Base-by-base conservation (phyloP, 2,329 filamentous ascomycete species). In the Ophiostoma ulmi region DNA sequence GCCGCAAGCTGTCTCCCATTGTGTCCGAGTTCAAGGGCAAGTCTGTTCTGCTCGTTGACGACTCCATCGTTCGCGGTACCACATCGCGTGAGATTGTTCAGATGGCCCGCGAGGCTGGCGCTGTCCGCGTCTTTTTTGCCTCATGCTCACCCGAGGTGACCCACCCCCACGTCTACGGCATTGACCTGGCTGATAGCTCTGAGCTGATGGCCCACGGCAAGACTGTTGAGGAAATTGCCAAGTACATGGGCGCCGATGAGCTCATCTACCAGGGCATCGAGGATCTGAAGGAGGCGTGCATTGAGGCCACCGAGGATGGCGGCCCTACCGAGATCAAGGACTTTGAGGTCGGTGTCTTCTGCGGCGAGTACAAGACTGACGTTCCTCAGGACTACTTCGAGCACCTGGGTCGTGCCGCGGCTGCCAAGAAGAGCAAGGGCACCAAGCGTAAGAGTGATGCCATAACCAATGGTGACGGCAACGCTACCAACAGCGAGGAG, bases 281-380 rank as follows among this genome's bases (percentile, higher is more conserved):
- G 1, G 94, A 96, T 76, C 83, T 98, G n/a, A 90, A 91, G 77
- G 87, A 85, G 39, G 88, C 93, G 0, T 97, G 94, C 77, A 85
- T 88, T 1, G 89, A 93, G 74, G 86, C 92, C 4, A 89, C 88
- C 72, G 78, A 80, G 48, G 78, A 86, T 75, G 83, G 83, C 11
- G 83, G 90, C 70, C 58, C 52, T 26, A 70, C 63, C 39, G 22
- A 69, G 20, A 66, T 74, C 39, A 63, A 41, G 10, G 84, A 90
- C 70, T 97, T 97, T 75, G 94, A 98, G 78, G 89, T 96, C 2
- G 94, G 94, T 70, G 94, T 97, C 10, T 97, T 98, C 82, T 93
- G 89, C 77, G 94, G 94, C 65, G 88, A 89, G 74, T 97, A 97
- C 79, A 85, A 92, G 73, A 97, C 94, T 0, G 88, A 88, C 0